phyloP scores from a whole-genome alignment of 371 early-diverging fungal genomes.

The Actinomortierella ambigua region DNA sequence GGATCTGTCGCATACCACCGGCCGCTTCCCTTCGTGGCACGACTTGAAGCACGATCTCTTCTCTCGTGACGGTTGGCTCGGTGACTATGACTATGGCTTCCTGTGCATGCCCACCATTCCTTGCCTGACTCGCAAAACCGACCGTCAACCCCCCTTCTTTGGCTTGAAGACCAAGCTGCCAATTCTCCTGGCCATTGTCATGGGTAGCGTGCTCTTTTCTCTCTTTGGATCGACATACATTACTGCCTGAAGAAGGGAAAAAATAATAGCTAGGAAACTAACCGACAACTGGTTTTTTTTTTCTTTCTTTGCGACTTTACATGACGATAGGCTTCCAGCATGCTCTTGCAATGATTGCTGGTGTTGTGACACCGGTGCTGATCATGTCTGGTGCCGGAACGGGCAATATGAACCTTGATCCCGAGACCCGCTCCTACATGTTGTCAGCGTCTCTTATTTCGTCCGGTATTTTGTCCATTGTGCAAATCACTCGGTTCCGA shows the following conservation, averaged over 20 bases:
- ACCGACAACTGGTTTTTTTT: background rate
- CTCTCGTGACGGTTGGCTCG: constrained; percentile 66
- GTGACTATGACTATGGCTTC: constrained; percentile 58
- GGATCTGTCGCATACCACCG: constrained; percentile 34
- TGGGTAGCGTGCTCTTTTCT: constrained; percentile 51
- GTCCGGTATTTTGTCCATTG: constrained; percentile 38
- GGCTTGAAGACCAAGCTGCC: constrained; percentile 64
- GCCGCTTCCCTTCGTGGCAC: constrained; percentile 18
- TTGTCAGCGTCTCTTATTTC: constrained; percentile 56
- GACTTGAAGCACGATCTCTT: constrained; percentile 49
- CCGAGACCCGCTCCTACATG: constrained; percentile 53
- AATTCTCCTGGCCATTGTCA: constrained; percentile 55
- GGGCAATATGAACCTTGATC: constrained; percentile 52
- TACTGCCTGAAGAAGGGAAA: background rate
- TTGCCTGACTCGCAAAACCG: constrained; percentile 38
- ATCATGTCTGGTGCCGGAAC: constrained; percentile 55
- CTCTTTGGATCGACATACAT: background rate
- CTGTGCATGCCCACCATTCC: constrained; percentile 57
- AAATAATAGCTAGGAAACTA: background rate
- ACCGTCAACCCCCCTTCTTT: constrained; percentile 58
- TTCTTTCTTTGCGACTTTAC: background rate
- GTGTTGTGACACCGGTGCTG: constrained; percentile 55
- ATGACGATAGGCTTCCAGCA: constrained; percentile 29
- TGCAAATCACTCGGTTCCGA: constrained; percentile 56
- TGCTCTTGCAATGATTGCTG: constrained; percentile 54